Base-by-base conservation (phyloP, 78 protist genomes). In the Isochrysis galbana region DNA sequence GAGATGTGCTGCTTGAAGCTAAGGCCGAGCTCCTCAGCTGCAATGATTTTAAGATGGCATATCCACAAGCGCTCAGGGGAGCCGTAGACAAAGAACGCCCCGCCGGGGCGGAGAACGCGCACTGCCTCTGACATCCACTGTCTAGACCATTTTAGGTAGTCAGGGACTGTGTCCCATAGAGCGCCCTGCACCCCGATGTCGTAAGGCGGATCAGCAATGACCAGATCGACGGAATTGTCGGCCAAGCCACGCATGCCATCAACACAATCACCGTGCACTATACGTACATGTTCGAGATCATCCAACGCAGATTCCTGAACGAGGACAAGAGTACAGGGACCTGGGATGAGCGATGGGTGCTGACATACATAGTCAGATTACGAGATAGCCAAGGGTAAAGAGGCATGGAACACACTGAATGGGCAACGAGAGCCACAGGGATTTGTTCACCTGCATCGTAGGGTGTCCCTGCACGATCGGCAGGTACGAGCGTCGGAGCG, bases 141-240 rank as follows among this genome's bases (percentile, higher is more conserved):
- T 10, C 86, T 42, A 0, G 42, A 34, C 86, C 86, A 77, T 11
- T 22, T 0, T 10, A 77, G 19, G 46, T 77, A 77, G 86, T 61
- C 74, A 61, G 29, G 36, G n/a, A 21, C 29, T 32, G 21, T 5
- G 86, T 77, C 86, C 86, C 86, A 77, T 7, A 5, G 23, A 26
- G 45, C 3, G n/a, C 7, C 32, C 34, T 39, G 47, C 86, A 77
- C 86, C 47, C 86, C 47, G 47, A 77, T 77, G 32, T 77, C 32
- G 86, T 77, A 77, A 42, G 86, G 86, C 0, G 86, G 86, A 32
- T 77, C 86, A 19, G 86, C 86, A 29, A 77, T 77, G 34, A 77
- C 45, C 26, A 77, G 46, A 46, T 77, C 86, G 47, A 77, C 86
- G 46, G 34, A 25, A 7, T 22, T 42, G 44, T 36, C 22, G 4